These are phyloP conservation scores for Pterulicium gracile DNA, from an alignment of 1,284 basidiomycete genomes.

Conservation along the genomic window DNA sequence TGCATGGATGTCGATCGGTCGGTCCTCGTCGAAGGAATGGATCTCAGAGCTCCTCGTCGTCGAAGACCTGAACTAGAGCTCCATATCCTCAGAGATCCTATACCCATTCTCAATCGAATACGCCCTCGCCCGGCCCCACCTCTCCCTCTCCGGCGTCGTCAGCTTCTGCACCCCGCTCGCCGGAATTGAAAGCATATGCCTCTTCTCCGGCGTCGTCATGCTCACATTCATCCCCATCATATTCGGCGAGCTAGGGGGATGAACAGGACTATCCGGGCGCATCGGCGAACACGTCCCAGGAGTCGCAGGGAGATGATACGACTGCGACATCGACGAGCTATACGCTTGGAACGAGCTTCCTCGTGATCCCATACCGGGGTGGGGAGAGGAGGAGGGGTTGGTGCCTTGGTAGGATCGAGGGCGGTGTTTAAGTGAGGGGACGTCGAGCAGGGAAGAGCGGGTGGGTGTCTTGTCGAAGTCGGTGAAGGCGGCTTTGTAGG, in stretches of 20 bases:
- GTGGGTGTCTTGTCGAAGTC: not conserved
- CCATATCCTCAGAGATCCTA: slow-evolving; percentile 1
- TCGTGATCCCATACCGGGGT: not conserved
- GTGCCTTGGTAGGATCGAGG: not conserved
- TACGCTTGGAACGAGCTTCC: not conserved
- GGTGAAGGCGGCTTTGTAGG: not conserved
- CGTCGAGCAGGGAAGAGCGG: not conserved
- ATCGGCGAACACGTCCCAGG: not conserved
- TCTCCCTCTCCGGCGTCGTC: not conserved
- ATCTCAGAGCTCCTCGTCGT: no score
- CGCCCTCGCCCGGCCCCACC: not conserved
- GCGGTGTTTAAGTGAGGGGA: not conserved
- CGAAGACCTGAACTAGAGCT: no score
- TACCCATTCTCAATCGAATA: slow-evolving; percentile 1
- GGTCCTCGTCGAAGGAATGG: no score
- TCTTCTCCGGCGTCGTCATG: slow-evolving; percentile 1
- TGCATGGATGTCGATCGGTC: no score
- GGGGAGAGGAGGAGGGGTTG: not conserved
- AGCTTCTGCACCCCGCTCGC: not conserved
- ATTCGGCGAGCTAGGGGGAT: not conserved
- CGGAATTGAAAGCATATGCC: not conserved
- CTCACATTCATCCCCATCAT: not conserved
- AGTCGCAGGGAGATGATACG: not conserved
- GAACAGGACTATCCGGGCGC: not conserved
- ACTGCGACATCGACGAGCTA: slow-evolving; percentile 1